Conservation (phyloP, 768 basidiomycete species). For the Boletus tylopilopsis region DNA sequence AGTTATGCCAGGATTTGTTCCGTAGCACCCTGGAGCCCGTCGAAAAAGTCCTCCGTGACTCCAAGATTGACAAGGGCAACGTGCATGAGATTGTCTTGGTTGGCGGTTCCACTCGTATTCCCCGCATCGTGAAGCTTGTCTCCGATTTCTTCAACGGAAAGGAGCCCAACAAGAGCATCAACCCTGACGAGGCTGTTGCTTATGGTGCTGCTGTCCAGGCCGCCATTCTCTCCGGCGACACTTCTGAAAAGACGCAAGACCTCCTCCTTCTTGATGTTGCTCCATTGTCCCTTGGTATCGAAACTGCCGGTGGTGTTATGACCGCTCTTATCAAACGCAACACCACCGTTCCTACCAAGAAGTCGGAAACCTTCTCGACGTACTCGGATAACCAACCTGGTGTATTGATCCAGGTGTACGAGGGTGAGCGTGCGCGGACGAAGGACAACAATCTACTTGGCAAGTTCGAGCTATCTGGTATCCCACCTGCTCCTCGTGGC, state of each 20-base stretch:
- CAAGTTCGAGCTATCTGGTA: constrained; percentile 96
- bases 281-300: constrained; percentile 90
- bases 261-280: constrained; percentile 93
- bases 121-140: constrained; percentile 94
- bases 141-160: constrained; percentile 99
- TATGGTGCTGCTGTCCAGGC: constrained; percentile 99
- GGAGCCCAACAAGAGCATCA: constrained; percentile 99
- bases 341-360: constrained; percentile 98
- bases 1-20: constrained; percentile 94
- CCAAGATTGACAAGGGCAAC: constrained; percentile 94
- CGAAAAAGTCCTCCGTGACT: constrained; percentile 96
- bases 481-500: constrained; percentile 95
- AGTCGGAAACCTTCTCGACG: constrained; percentile 97
- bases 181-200: constrained; percentile 98
- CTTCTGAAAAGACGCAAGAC: constrained; percentile 97
- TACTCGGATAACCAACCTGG: constrained; percentile 99
- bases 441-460: constrained; percentile 99
- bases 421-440: constrained; percentile 97
- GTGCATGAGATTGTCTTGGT: constrained; percentile 98
- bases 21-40: constrained; percentile 90
- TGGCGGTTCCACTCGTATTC: constrained; percentile 98
- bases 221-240: constrained; percentile 96
- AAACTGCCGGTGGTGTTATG: constrained; percentile 99
- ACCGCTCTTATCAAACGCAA: constrained; percentile 98
- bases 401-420: constrained; percentile 96